Conservation (phyloP, 495 filamentous ascomycete species). For the Xylaria intraflava region DNA sequence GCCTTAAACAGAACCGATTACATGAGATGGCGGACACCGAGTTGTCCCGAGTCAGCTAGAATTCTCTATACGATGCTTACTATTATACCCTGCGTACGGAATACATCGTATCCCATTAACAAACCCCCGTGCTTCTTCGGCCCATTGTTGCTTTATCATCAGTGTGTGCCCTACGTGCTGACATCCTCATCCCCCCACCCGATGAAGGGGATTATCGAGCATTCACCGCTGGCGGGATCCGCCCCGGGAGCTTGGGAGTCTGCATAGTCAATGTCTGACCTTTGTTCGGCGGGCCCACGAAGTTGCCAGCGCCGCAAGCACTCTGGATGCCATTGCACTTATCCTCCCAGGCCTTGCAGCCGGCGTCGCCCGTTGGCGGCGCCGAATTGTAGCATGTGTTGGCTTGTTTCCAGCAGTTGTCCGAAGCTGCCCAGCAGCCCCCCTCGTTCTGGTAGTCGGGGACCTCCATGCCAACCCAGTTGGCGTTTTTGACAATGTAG, state of each 20-base stretch:
- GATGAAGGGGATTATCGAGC: not conserved
- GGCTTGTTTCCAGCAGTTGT: conserved; percentile 53
- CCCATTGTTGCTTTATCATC: too few relatives aligned
- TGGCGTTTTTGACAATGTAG: conserved; percentile 59
- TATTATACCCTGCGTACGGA: too few relatives aligned
- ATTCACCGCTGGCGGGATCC: conserved; percentile 16
- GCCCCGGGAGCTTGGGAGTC: conserved; percentile 10
- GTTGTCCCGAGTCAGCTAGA: too few relatives aligned
- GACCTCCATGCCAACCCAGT: conserved; percentile 63
- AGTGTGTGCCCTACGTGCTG: too few relatives aligned
- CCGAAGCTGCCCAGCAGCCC: conserved; percentile 52
- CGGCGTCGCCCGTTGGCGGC: conserved; percentile 48
- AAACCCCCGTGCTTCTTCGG: too few relatives aligned
- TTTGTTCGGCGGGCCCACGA: conserved; percentile 53
- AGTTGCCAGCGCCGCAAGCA: conserved; percentile 41
- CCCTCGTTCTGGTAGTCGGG: conserved; percentile 43
- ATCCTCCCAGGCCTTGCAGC: conserved; percentile 53
- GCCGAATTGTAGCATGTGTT: conserved; percentile 50
- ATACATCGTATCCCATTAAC: too few relatives aligned
- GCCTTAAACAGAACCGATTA: too few relatives aligned
- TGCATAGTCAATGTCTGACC: conserved; percentile 34
- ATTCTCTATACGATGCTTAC: too few relatives aligned
- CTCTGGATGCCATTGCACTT: conserved; percentile 51
- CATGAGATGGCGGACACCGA: too few relatives aligned
- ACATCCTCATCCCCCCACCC: not conserved